These are phyloP conservation scores for Umbilicaria muhlenbergii DNA, from an alignment of 495 filamentous ascomycete genomes.

Conservation along the genomic window DNA sequence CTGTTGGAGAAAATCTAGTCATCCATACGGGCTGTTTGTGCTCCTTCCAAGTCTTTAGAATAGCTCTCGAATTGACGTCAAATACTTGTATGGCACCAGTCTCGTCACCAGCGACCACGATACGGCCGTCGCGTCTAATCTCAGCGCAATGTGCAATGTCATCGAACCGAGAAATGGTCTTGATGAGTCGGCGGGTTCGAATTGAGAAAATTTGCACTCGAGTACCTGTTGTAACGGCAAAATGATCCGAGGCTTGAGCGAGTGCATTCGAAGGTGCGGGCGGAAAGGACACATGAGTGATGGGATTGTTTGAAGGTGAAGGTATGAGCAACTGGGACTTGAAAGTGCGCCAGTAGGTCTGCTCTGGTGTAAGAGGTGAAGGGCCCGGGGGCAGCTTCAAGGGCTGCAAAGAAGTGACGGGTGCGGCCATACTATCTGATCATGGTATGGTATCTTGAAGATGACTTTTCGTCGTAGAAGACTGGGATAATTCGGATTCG, in stretches of 20 bases:
- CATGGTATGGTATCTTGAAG: neutral
- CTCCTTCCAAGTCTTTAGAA: conserved; percentile 89
- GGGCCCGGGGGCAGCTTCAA: conserved; percentile 69
- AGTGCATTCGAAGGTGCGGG: conserved; percentile 30
- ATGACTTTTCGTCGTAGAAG: too few relatives aligned
- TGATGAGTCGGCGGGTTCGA: conserved; percentile 72
- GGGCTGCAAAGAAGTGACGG: conserved; percentile 65
- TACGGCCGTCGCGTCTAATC: conserved; percentile 73
- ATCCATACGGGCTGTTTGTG: conserved; percentile 94
- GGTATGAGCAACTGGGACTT: conserved; percentile 74
- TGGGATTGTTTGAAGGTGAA: conserved; percentile 65
- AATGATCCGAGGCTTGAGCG: conserved; percentile 48
- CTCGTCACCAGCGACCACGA: conserved; percentile 82
- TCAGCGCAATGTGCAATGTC: conserved; percentile 76
- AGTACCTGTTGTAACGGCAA: conserved; percentile 82
- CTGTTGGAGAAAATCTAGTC: conserved; percentile 72
- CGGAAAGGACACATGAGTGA: conserved; percentile 81
- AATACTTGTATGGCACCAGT: conserved; percentile 87
- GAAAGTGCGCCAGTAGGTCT: conserved; percentile 89
- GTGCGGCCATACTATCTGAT: conserved; percentile 55
- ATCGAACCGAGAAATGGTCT: conserved; percentile 84
- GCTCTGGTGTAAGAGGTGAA: conserved; percentile 65
- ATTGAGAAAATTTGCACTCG: conserved; percentile 86
- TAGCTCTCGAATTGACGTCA: conserved; percentile 73
- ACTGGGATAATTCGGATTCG: too few relatives aligned